Conservation (phyloP, 2,329 filamentous ascomycete species). For the Fusarium sp. region DNA sequence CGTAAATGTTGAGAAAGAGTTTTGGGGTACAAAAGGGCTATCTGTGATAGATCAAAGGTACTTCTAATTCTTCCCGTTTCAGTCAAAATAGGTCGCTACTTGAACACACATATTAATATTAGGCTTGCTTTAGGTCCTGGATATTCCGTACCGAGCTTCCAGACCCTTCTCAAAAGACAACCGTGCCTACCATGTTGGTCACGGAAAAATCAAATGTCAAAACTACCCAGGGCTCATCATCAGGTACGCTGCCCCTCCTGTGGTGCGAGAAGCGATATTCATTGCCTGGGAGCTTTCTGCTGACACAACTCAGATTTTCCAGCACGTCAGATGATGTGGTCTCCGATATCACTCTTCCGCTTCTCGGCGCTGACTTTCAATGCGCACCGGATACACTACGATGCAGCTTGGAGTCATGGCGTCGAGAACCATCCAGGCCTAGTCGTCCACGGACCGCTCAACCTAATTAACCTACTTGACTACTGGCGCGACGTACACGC, state of each 20-base stretch:
- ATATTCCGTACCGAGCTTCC: background rate
- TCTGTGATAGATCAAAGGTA: background rate
- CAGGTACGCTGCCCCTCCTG: background rate
- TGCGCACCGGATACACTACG: background rate
- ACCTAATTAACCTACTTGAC: background rate
- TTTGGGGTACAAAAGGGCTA: background rate
- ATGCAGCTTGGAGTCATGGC: background rate
- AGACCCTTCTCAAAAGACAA: background rate
- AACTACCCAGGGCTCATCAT: background rate
- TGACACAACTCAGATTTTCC: background rate
- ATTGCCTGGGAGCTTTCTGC: background rate
- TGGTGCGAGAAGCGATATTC: no score
- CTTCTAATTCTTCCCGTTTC: background rate
- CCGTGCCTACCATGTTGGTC: background rate
- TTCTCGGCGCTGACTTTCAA: background rate
- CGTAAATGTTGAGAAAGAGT: background rate
- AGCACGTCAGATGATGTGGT: background rate
- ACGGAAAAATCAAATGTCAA: background rate
- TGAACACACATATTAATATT: no score
- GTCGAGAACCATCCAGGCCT: background rate
- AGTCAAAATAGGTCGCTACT: no score
- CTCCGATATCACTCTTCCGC: background rate
- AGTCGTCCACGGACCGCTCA: background rate
- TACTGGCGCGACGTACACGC: background rate
- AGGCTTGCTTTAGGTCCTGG: background rate